A percentile compares a stretch with the other conserved stretches of the same genome.
Conservation (phyloP, 225 moss, liverwort and hornwort genomes). For the Physcomitrellopsis africana region DNA sequence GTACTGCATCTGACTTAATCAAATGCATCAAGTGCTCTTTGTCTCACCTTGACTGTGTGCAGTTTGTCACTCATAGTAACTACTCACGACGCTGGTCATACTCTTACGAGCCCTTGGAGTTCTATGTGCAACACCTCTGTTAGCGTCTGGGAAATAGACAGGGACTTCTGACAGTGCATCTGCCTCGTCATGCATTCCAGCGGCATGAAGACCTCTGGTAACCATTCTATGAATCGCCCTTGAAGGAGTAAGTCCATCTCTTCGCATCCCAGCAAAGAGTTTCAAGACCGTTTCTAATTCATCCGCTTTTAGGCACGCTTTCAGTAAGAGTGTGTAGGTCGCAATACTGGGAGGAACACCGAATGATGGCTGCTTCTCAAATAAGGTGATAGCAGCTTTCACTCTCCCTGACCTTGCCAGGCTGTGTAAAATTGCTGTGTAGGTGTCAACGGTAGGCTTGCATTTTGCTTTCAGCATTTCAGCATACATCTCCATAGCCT, state of each 20-base stretch:
- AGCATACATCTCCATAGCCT: slow-evolving; percentile 63
- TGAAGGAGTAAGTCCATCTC: slow-evolving; percentile 55
- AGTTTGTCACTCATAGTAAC: slow-evolving; percentile 14
- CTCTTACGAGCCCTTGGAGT: slow-evolving; percentile 45
- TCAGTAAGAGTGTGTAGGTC: slow-evolving; percentile 69
- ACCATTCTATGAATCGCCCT: slow-evolving; percentile 52
- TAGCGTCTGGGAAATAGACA: slow-evolving; percentile 45
- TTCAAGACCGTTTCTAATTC: slow-evolving; percentile 59
- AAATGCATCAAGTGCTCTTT: too few species aligned
- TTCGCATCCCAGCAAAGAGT: slow-evolving; percentile 52
- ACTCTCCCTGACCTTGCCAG: slow-evolving; percentile 69
- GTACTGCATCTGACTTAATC: too few species aligned
- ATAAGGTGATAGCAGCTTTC: slow-evolving; percentile 58
- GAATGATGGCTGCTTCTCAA: slow-evolving; percentile 65
- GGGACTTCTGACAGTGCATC: slow-evolving; percentile 49
- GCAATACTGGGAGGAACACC: slow-evolving; percentile 49
- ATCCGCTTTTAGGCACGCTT: slow-evolving; percentile 56
- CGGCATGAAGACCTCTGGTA: slow-evolving; percentile 53
- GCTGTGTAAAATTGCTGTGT: slow-evolving; percentile 69
- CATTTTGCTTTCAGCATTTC: slow-evolving; percentile 67
- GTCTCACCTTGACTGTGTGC: too few species aligned
- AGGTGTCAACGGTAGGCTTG: slow-evolving; percentile 62
- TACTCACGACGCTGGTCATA: slow-evolving; percentile 27
- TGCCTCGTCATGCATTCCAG: slow-evolving; percentile 70
- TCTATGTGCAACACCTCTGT: slow-evolving; percentile 15